A percentile compares a stretch with the other conserved stretches of the same genome.
phyloP scores from a whole-genome alignment of 139 green algal genomes.

The Micractinium sp. region DNA sequence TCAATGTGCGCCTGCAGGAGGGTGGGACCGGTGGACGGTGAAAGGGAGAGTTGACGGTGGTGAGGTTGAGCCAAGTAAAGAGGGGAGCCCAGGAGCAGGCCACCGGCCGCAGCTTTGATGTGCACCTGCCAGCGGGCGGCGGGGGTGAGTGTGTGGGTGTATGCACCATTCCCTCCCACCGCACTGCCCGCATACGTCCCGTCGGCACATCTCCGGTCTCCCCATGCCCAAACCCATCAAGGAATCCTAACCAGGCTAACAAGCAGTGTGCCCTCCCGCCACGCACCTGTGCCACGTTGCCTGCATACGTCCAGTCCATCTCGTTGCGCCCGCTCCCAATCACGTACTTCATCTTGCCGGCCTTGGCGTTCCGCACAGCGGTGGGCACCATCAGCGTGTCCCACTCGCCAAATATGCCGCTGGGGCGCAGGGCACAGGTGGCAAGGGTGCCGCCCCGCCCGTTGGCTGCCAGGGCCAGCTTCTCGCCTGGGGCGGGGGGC shows the following conservation, averaged over 20 bases:
- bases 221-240: neutral
- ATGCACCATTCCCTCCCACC: too few species aligned
- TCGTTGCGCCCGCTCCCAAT: slow-evolving; percentile 85
- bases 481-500: slow-evolving; percentile 62
- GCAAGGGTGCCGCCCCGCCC: slow-evolving; percentile 57
- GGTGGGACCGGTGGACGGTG: neutral
- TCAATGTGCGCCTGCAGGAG: slow-evolving; percentile 47
- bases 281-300: slow-evolving; percentile 83
- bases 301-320: slow-evolving; percentile 92
- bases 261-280: neutral
- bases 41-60: neutral
- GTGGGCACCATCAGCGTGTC: slow-evolving; percentile 86
- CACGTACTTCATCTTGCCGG: slow-evolving; percentile 93
- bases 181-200: neutral
- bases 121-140: too few species aligned
- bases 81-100: neutral
- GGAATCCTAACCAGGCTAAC: neutral
- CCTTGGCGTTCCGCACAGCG: slow-evolving; percentile 50
- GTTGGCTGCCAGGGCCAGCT: slow-evolving; percentile 79
- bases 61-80: too few species aligned
- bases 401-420: slow-evolving; percentile 89
- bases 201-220: neutral
- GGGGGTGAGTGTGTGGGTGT: too few species aligned
- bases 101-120: too few species aligned
- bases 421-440: slow-evolving; percentile 80